phyloP scores from a whole-genome alignment of 768 basidiomycete genomes.

The Lactarius vividus region DNA sequence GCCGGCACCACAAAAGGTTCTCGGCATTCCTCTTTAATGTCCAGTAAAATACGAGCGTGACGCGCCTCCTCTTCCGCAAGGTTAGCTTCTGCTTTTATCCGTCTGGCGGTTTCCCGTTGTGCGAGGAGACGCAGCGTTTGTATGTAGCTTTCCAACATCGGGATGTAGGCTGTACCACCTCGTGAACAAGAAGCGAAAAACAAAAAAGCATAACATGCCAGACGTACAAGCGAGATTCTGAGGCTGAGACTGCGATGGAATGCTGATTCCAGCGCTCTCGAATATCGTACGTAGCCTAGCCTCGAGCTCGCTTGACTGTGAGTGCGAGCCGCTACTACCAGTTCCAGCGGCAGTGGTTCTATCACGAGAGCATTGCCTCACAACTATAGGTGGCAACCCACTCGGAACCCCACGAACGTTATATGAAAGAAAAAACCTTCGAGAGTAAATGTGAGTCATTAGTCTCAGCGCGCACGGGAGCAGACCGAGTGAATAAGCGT shows the following conservation, averaged over 20 bases:
- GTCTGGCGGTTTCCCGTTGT: neutral
- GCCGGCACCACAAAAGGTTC: constrained; percentile 36
- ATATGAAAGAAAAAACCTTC: constrained; percentile 13
- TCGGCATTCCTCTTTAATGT: constrained; percentile 27
- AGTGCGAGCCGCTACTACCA: neutral
- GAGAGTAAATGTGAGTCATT: neutral
- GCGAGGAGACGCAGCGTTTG: neutral
- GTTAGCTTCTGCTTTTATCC: constrained; percentile 5
- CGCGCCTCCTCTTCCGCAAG: constrained; percentile 20
- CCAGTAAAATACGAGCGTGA: constrained; percentile 20
- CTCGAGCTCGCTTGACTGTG: constrained; percentile 3
- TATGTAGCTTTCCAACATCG: neutral
- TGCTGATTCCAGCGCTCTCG: constrained; percentile 4
- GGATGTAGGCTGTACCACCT: neutral
- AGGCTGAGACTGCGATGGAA: neutral
- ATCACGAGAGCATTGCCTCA: neutral
- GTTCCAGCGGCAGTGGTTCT: neutral
- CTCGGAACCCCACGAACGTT: neutral
- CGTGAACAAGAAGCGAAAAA: constrained; percentile 1
- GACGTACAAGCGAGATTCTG: constrained; percentile 14
- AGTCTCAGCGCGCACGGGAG: neutral
- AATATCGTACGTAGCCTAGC: constrained; percentile 6
- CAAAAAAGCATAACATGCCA: neutral
- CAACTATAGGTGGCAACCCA: neutral
- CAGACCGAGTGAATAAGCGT: constrained; percentile 6